phyloP scores from a whole-genome alignment of 1,284 basidiomycete species.

The Phellopilus nigrolimitatus region DNA sequence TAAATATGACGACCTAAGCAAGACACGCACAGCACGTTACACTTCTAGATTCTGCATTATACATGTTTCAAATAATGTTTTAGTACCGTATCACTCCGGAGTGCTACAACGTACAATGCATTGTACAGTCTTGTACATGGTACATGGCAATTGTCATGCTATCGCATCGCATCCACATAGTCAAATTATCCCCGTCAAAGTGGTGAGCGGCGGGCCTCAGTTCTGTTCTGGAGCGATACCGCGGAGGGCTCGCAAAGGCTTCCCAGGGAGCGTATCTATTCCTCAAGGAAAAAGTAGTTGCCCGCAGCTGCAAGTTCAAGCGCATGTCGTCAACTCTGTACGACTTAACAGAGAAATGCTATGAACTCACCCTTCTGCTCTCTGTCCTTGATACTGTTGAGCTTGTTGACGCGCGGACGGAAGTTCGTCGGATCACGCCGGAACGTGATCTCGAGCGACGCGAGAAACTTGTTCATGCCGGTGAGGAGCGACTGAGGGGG shows the following conservation, averaged over 20 bases:
- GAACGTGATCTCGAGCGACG: constrained; percentile 93
- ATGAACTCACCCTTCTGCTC: constrained; percentile 86
- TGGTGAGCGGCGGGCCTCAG: neutral
- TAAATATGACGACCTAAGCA: too few species aligned
- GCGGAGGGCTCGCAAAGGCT: neutral
- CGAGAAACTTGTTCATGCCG: constrained; percentile 91
- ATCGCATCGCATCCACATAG: neutral
- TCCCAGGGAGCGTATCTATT: neutral
- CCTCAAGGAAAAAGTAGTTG: constrained; percentile 90
- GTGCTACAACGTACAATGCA: neutral
- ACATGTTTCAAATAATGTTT: neutral
- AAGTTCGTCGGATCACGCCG: constrained; percentile 94
- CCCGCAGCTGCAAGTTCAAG: constrained; percentile 56
- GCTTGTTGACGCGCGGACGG: constrained; percentile 91
- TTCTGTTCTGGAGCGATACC: neutral
- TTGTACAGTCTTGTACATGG: neutral
- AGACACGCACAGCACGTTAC: neutral
- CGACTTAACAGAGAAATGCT: constrained; percentile 1
- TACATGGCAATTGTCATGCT: neutral
- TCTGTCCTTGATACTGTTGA: constrained; percentile 87
- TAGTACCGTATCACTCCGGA: neutral
- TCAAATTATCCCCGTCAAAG: neutral
- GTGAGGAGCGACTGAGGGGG: constrained; percentile 83
- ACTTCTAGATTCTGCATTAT: neutral
- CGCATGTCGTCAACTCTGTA: constrained; percentile 8